Base-by-base conservation (phyloP, 768 basidiomycete species). In the Pholiota conissans region DNA sequence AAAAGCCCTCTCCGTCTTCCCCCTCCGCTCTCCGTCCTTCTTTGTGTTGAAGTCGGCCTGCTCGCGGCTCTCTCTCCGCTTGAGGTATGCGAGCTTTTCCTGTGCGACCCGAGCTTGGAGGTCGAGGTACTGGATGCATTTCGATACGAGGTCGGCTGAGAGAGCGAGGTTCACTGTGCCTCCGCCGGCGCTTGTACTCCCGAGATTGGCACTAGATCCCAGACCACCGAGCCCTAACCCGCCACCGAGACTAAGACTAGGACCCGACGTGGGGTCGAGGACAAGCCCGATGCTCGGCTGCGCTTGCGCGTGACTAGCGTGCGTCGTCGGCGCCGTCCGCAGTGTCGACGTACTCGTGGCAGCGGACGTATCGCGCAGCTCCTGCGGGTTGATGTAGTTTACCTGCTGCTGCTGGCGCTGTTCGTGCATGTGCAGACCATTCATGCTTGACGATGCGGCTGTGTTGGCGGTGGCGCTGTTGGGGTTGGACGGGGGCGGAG, bases 91-190 rank as follows among this genome's bases (percentile, higher is more conserved):
- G 40, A 89, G 76, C 65, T 87, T 87, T 73, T 84, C 78, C 70
- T 86, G 86, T 59, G 81, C 82, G 32, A 87, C 83, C 62, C 90
- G 87, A 22, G 80, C 81, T 65, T 91, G 90, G 39, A 83, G 75
- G 60, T 85, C 85, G 37, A 91, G 71, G 58, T 84, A 79, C 60
- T 87, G 62, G 48, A 65, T 54, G 49, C 57, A 65, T 28, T 59
- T 58, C 9, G 65, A 59, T 20, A 65, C 52, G n/a, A 69, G 49
- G 29, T 69, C 68, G 46, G 64, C 62, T 4, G 68, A 57, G 1
- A 69, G 42, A 18, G 61, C 45, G 22, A 66, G 29, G n/a, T n/a
- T n/a, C n/a, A n/a, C n/a, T n/a, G n/a, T 16, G 37, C n/a, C 49
- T 14, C 29, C n/a, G 55, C 24, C 6, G 48, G 51, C n/a, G 37